Base-by-base conservation (phyloP, 257 asterid species). In the Linaria vulgaris region DNA sequence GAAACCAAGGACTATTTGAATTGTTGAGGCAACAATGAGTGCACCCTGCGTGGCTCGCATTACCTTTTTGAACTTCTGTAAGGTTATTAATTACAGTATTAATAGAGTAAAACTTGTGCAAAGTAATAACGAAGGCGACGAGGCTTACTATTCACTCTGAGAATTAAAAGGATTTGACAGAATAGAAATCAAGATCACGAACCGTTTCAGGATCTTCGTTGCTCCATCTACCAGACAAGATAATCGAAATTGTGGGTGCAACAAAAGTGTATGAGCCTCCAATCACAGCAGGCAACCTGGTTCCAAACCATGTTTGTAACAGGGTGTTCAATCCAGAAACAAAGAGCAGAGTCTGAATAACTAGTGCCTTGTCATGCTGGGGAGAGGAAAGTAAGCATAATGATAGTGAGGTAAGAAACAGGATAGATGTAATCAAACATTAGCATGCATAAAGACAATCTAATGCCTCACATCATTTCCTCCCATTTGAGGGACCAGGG, bases 401-500 rank as follows among this genome's bases (percentile, higher is more conserved):
- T 54, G n/a, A n/a, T n/a, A n/a, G n/a, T n/a, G n/a, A n/a, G n/a
- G n/a, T n/a, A n/a, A n/a, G n/a, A n/a, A n/a, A n/a, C 13, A 13
- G 10, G 10, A 41, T 11, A 12, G 14, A 58, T 9, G 11, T 43
- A 27, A 27, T 11, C n/a, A n/a, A 56, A 8, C 0, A 21, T 2
- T 16, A 59, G 38, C 19, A 17, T 30, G 65, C 21, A 30, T 17
- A 49, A 68, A 22, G 52, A 31, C 15, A 64, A 60, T 48, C 16
- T 17, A 64, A 71, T 41, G 69, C 59, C 95, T 82, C 79, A 88
- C 97, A 72, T 91, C 85, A 85, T 95, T 94, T 37, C 97, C 97
- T 76, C 97, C 97, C 97, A 91, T 91, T 76, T 91, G 97, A 55
- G 96, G 96, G 74, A 91, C 97, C 22, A 91, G 80, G 59, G 96